Evolutionary conservation across 169 alveolate species (phyloP).

Genomic region (Plasmodium coatneyi): DNA sequence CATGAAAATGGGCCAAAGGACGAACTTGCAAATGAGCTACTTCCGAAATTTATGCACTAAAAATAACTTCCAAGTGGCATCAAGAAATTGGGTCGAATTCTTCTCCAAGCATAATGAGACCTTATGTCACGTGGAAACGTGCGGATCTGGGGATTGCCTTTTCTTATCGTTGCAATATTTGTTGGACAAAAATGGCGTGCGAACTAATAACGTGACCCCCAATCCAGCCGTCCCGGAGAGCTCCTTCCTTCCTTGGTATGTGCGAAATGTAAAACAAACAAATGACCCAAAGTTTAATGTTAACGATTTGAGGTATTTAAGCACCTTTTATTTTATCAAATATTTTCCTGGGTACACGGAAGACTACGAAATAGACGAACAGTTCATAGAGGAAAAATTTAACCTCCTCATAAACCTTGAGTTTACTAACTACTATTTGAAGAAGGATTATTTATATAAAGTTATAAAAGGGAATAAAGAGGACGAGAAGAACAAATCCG

Average conservation of each 20-base stretch:
- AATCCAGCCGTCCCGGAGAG: constrained; percentile 4
- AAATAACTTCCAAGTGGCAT: constrained; percentile 14
- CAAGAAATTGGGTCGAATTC: constrained; percentile 45
- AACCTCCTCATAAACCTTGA: constrained; percentile 7
- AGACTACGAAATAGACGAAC: constrained; percentile 1
- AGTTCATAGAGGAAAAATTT: background rate
- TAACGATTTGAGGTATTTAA: constrained; percentile 40
- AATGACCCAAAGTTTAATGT: background rate
- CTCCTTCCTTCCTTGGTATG: constrained; percentile 33
- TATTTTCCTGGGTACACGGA: constrained; percentile 35
- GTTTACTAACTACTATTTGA: constrained; percentile 20
- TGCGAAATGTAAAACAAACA: background rate
- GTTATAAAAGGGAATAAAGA: background rate
- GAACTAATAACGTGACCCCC: background rate
- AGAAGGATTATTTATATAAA: background rate
- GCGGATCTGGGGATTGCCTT: constrained; percentile 53
- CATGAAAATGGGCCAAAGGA: background rate
- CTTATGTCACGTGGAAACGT: constrained; percentile 37
- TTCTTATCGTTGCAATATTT: constrained; percentile 26
- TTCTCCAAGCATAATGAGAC: constrained; percentile 51
- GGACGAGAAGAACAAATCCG: background rate
- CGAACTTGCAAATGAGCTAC: background rate
- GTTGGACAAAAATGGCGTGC: constrained; percentile 8
- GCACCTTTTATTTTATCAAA: constrained; percentile 21
- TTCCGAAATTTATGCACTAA: constrained; percentile 31